Evolutionary conservation across 2,329 filamentous ascomycete genomes (phyloP).

Genomic region (Dothidotthia symphoricarpi): DNA sequence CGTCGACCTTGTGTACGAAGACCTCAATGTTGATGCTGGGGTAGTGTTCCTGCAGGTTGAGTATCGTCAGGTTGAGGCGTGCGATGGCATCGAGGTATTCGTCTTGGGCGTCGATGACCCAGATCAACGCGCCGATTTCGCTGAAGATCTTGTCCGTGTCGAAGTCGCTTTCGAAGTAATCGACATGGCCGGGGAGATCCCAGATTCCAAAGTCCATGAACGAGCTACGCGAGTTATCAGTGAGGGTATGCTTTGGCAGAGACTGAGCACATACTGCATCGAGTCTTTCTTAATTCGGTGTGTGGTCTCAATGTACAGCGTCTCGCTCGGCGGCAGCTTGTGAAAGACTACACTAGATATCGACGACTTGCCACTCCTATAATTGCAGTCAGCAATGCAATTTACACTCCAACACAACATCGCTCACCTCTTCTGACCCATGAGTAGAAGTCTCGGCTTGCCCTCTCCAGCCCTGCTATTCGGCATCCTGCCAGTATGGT

Average conservation of each 20-base stretch:
- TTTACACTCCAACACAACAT: not conserved
- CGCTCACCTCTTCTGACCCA: slow-evolving; percentile 88
- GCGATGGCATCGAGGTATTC: slow-evolving; percentile 92
- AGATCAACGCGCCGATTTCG: slow-evolving; percentile 90
- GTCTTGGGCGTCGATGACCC: slow-evolving; percentile 98
- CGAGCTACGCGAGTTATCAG: slow-evolving; percentile 57
- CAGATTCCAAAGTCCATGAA: slow-evolving; percentile 99
- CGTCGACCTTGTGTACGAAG: slow-evolving; percentile 98
- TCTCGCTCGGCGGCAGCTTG: slow-evolving; percentile 94
- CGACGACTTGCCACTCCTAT: slow-evolving; percentile 93
- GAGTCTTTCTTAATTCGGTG: slow-evolving; percentile 91
- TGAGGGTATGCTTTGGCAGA: not conserved
- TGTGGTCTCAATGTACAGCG: slow-evolving; percentile 91
- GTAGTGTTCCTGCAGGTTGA: slow-evolving; percentile 83
- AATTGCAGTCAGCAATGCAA: slow-evolving; percentile 13
- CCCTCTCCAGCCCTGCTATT: slow-evolving; percentile 56
- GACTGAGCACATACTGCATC: slow-evolving; percentile 69
- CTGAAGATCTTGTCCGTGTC: slow-evolving; percentile 93
- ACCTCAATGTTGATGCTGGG: slow-evolving; percentile 96
- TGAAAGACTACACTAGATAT: slow-evolving; percentile 99
- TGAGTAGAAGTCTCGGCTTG: slow-evolving; percentile 83
- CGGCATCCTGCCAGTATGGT: slow-evolving; percentile 45
- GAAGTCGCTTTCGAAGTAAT: slow-evolving; percentile 85
- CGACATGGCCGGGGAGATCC: slow-evolving; percentile 94
- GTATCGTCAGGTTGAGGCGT: slow-evolving; percentile 81